Base-by-base conservation (phyloP, 306 rosid genomes). In the Rosa chinensis region DNA sequence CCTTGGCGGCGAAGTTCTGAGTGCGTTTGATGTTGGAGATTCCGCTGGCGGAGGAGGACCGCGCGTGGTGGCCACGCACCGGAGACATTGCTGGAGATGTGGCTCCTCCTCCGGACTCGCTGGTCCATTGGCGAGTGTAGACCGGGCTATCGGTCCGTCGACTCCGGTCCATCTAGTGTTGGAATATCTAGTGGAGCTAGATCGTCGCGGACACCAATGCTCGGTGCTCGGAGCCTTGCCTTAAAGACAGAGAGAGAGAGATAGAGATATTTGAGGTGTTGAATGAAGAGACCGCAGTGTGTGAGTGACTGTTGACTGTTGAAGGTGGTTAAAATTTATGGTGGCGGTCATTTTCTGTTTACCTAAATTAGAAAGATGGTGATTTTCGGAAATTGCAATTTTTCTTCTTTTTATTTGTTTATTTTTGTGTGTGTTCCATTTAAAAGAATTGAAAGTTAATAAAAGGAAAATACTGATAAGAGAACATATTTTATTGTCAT, bases 1-100 rank as follows among this genome's bases (percentile, higher is more conserved):
- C 98, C 86, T 90, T 94, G 70, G 97, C 97, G 10, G 98, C 97
- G 74, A 94, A 89, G 85, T 94, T 92, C 85, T 94, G 98, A 77
- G 91, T 89, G 86, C 97, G 89, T 79, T 91, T 94, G 82, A 94
- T 79, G 88, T 80, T 89, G 74, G 98, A 94, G 81, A 91, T 85
- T 45, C 91, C 88, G 32, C 92, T 83, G 66, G 89, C 88, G 18
- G 98, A 94, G 66, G 98, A 87, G n/a, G 98, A 92, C 8, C 97
- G 90, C 74, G 88, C 69, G 85, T 94, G 98, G 4, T 88, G 89
- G 45, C 66, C 82, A 37, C 93, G 97, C 55, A 85, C 88, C 12
- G 94, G 89, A 10, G 98, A 88, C 84, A 85, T 85, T 35, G 78
- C 84, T 49, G 92, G 92, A 20, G 89, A 81, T 66, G 85, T 37